Evolutionary conservation across 2,329 filamentous ascomycete genomes (phyloP).

Genomic region (Aspergillus aculeatus): DNA sequence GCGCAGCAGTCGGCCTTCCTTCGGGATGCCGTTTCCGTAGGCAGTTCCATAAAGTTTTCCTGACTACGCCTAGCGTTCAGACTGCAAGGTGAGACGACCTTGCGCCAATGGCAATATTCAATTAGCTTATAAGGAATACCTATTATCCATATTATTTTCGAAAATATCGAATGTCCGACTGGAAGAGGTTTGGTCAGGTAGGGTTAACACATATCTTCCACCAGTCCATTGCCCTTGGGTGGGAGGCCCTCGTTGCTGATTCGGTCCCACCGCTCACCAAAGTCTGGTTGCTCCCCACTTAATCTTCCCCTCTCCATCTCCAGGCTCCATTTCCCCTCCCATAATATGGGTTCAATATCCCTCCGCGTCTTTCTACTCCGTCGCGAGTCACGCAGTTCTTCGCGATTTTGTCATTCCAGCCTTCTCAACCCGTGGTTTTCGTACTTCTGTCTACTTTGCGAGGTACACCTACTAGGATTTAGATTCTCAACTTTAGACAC

Average conservation of each 20-base stretch:
- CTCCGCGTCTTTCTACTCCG: background rate
- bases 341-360: constrained; percentile 2
- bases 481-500: too few species aligned
- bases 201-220: background rate
- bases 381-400: background rate
- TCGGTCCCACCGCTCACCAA: background rate
- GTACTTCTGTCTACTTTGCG: background rate
- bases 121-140: background rate
- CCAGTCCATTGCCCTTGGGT: background rate
- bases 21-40: constrained; percentile 14
- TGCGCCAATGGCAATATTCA: constrained; percentile 7
- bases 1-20: constrained; percentile 1
- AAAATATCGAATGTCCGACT: background rate
- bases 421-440: background rate
- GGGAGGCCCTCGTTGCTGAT: constrained; percentile 5
- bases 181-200: constrained; percentile 4
- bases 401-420: background rate
- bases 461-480: too few species aligned
- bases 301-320: background rate
- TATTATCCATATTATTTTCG: background rate
- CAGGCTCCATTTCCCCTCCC: background rate
- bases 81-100: constrained; percentile 9
- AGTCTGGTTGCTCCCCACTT: background rate
- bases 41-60: background rate
- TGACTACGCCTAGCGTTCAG: constrained; percentile 9